Conservation (phyloP, 1,284 basidiomycete genomes). For the Chiua sp. region DNA sequence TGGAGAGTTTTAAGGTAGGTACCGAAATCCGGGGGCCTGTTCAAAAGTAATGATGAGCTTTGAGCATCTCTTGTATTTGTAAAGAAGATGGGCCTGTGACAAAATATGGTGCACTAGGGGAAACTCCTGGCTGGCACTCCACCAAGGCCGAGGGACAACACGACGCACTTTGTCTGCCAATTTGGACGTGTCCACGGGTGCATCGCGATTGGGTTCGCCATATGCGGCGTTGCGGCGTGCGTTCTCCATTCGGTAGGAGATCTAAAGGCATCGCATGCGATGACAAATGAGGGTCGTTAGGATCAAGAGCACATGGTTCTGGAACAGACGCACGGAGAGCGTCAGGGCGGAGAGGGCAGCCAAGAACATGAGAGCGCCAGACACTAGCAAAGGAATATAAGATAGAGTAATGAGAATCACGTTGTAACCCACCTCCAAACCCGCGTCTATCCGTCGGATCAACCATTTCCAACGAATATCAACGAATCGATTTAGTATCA, state of each 20-base stretch:
- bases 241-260: constrained; percentile 70
- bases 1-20: constrained; percentile 18
- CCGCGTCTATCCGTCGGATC: constrained; percentile 30
- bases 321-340: constrained; percentile 50
- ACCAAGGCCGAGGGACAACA: constrained; percentile 11
- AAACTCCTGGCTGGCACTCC: too few relatives aligned
- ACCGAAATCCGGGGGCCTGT: constrained; percentile 35
- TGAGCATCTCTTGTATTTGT: too few relatives aligned
- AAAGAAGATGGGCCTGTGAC: too few relatives aligned
- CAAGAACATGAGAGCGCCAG: constrained; percentile 63
- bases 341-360: constrained; percentile 56
- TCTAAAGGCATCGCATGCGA: constrained; percentile 37
- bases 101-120: too few relatives aligned
- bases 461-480: too few relatives aligned
- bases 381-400: constrained; percentile 41
- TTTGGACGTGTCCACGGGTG: constrained; percentile 66
- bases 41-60: too few relatives aligned
- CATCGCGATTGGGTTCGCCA: constrained; percentile 55
- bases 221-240: constrained; percentile 56
- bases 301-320: background rate
- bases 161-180: constrained; percentile 64
- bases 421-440: constrained; percentile 31
- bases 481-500: too few relatives aligned
- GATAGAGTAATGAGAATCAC: too few relatives aligned
- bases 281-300: background rate